Conservation (phyloP, 2,329 filamentous ascomycete genomes). For the Hymenoscyphus repandus region DNA sequence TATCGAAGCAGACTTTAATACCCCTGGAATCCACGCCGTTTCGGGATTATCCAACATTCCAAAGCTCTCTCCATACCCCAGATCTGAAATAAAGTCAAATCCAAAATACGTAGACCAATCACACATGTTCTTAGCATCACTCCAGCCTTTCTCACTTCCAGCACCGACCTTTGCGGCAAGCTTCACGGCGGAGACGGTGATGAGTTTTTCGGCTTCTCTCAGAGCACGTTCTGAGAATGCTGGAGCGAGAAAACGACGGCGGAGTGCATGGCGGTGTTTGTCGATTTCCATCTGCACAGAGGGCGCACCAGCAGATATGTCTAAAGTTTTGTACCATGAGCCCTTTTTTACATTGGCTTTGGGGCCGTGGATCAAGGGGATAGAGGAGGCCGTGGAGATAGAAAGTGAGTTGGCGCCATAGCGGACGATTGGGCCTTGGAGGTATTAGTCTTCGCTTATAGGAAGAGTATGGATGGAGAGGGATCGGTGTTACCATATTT, state of each 20-base stretch:
- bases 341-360: slow-evolving; percentile 19
- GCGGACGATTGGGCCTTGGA: slow-evolving; percentile 3
- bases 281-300: slow-evolving; percentile 15
- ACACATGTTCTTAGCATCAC: slow-evolving; percentile 20
- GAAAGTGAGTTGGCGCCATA: slow-evolving; percentile 14
- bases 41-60: slow-evolving; percentile 24
- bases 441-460: not conserved
- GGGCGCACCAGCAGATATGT: slow-evolving; percentile 11
- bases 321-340: slow-evolving; percentile 13
- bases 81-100: slow-evolving; percentile 38
- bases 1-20: slow-evolving; percentile 9
- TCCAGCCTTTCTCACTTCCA: slow-evolving; percentile 13
- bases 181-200: slow-evolving; percentile 9
- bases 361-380: slow-evolving; percentile 8
- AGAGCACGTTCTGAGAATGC: slow-evolving; percentile 31
- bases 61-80: slow-evolving; percentile 40
- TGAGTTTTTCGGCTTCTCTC: slow-evolving; percentile 28
- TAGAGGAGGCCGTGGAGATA: slow-evolving; percentile 2
- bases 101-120: slow-evolving; percentile 34
- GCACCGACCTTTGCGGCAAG: slow-evolving; percentile 2
- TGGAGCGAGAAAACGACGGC: slow-evolving; percentile 22
- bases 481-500: slow-evolving; percentile 10
- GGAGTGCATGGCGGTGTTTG: slow-evolving; percentile 8
- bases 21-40: slow-evolving; percentile 10
- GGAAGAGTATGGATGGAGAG: not conserved